These are phyloP conservation scores for Pyrenophora graminea DNA, from an alignment of 2,329 filamentous ascomycete species.

Conservation along the genomic window DNA sequence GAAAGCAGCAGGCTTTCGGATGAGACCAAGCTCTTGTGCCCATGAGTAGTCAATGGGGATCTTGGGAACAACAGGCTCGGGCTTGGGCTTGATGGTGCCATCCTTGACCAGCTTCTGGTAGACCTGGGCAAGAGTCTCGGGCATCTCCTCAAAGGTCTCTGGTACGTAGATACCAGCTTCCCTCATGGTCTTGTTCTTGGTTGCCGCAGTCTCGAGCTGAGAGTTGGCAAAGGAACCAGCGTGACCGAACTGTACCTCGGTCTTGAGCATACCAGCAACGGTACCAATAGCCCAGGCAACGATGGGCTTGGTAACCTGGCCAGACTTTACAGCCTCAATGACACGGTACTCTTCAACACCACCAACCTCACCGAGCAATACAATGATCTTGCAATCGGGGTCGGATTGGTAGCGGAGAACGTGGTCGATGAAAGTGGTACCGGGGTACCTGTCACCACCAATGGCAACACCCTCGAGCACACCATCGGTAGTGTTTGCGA, in stretches of 20 bases:
- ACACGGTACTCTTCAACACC: constrained; percentile 99
- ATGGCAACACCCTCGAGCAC: constrained; percentile 99
- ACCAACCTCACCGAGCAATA: constrained; percentile 96
- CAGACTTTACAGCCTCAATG: constrained; percentile 94
- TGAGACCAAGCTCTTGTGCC: constrained; percentile 98
- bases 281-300: constrained; percentile 99
- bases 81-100: constrained; percentile 80
- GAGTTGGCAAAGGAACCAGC: constrained; percentile 99
- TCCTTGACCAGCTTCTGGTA: constrained; percentile 87
- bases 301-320: constrained; percentile 95
- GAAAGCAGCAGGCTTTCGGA: constrained; percentile 99
- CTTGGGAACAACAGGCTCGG: constrained; percentile 94
- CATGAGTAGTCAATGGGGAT: constrained; percentile 99
- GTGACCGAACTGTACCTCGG: constrained; percentile 98
- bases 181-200: constrained; percentile 97
- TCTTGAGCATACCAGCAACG: constrained; percentile 99
- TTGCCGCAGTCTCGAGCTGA: constrained; percentile 92
- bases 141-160: constrained; percentile 95
- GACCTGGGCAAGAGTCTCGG: constrained; percentile 72
- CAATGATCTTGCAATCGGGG: constrained; percentile 94
- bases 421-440: constrained; percentile 99
- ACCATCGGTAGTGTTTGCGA: constrained; percentile 93
- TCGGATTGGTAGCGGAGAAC: constrained; percentile 95
- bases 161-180: constrained; percentile 94
- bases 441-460: constrained; percentile 97